Conservation (phyloP, 805 yeast genomes). For the Ogataea salicorniae region DNA sequence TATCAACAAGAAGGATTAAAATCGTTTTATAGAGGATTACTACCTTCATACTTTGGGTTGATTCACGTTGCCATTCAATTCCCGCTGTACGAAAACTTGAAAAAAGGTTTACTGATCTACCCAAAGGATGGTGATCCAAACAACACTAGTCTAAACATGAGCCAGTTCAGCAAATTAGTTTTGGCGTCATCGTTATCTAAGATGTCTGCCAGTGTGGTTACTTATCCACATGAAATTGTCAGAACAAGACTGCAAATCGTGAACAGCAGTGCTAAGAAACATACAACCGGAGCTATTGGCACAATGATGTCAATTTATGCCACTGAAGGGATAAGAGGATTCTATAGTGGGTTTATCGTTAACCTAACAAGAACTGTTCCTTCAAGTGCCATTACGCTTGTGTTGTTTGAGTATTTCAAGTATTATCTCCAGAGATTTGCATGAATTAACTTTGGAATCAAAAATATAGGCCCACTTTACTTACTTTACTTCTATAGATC, state of each 20-base stretch:
- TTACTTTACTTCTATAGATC: too few species aligned
- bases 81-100: constrained; percentile 85
- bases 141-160: constrained; percentile 1
- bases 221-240: constrained; percentile 94
- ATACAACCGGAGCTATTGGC: constrained; percentile 18
- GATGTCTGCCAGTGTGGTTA: constrained; percentile 80
- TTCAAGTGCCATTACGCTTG: constrained; percentile 90
- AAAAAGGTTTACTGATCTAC: constrained; percentile 38
- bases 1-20: constrained; percentile 69
- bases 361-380: constrained; percentile 90
- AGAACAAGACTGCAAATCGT: constrained; percentile 83
- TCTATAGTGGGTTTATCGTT: constrained; percentile 84
- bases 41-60: constrained; percentile 86
- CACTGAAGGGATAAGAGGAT: constrained; percentile 75
- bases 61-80: constrained; percentile 94
- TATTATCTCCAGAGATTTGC: constrained; percentile 36
- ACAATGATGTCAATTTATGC: constrained; percentile 39
- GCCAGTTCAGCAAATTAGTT: constrained; percentile 38
- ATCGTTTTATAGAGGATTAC: constrained; percentile 83
- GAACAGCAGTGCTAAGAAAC: constrained; percentile 25
- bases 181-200: constrained; percentile 76
- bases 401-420: constrained; percentile 81
- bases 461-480: too few species aligned
- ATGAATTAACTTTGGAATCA: not conserved
- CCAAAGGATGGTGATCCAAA: constrained; percentile 6